Evolutionary conservation across 23 red algal species (phyloP).

Genomic region (Cyanidium caldarium): DNA sequence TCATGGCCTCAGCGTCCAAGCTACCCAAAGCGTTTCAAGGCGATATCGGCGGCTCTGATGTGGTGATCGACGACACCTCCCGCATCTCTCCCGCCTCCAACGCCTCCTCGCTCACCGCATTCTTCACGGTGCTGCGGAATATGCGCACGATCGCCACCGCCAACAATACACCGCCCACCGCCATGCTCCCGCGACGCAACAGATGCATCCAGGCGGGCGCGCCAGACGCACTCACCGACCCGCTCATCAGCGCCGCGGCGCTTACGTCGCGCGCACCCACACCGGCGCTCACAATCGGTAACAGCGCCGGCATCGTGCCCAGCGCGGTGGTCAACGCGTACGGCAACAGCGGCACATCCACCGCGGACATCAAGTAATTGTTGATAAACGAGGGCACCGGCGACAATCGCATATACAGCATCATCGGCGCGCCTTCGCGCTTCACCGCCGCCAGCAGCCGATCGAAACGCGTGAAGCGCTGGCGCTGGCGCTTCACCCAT

Average conservation of each 20-base stretch:
- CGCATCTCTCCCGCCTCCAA: too few relatives aligned
- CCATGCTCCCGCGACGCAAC: background rate
- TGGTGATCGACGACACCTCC: too few relatives aligned
- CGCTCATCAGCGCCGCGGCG: too few relatives aligned
- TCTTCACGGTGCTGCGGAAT: too few relatives aligned
- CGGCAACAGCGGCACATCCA: background rate
- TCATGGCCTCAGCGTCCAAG: too few relatives aligned
- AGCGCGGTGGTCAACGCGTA: background rate
- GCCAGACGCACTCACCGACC: background rate
- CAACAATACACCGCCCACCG: background rate
- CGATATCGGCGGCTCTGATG: too few relatives aligned
- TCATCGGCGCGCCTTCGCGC: background rate
- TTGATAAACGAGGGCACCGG: slow-evolving; percentile 22
- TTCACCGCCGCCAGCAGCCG: background rate
- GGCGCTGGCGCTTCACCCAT: background rate
- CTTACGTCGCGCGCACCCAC: slow-evolving; percentile 5
- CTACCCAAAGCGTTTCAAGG: too few relatives aligned
- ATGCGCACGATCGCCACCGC: background rate
- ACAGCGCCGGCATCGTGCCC: background rate
- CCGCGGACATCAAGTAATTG: slow-evolving; percentile 7
- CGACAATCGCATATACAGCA: slow-evolving; percentile 9
- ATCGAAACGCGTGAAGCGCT: background rate
- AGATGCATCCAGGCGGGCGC: background rate
- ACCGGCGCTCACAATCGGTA: background rate
- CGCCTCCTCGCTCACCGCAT: too few relatives aligned